Evolutionary conservation across 208 protist species (phyloP).

Genomic region (Vickermania ingenoplastis): DNA sequence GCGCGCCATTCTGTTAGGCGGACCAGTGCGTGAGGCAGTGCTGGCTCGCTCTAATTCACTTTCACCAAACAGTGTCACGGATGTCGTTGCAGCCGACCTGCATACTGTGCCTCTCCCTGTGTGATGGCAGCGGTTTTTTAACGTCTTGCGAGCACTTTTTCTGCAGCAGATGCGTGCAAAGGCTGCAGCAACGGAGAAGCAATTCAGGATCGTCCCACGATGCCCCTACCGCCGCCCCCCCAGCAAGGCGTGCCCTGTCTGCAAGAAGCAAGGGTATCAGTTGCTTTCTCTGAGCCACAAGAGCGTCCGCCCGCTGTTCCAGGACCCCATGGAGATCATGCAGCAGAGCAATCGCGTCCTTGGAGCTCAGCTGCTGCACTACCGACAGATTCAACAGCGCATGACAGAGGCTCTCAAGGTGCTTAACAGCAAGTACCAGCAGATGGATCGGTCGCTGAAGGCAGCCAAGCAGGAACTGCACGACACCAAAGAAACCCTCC

Average conservation of each 20-base stretch:
- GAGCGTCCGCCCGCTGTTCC: slow-evolving; percentile 55
- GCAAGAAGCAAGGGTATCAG: not conserved
- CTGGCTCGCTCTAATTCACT: too few species aligned
- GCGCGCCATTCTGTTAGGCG: too few species aligned
- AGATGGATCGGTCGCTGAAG: slow-evolving; percentile 13
- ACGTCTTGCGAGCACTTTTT: slow-evolving; percentile 85
- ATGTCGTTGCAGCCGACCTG: slow-evolving; percentile 77
- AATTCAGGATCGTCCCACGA: too few species aligned
- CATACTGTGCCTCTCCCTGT: slow-evolving; percentile 69
- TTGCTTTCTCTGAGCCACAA: slow-evolving; percentile 1
- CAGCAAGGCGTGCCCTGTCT: not conserved
- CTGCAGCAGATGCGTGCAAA: slow-evolving; percentile 54
- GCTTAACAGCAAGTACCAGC: slow-evolving; percentile 43
- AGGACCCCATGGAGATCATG: slow-evolving; percentile 34
- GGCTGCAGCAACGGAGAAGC: slow-evolving; percentile 29
- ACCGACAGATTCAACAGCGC: slow-evolving; percentile 41
- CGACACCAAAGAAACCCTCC: slow-evolving; percentile 9
- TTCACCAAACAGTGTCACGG: too few species aligned
- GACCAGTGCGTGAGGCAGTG: too few species aligned
- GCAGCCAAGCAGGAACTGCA: slow-evolving; percentile 16
- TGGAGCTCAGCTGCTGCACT: slow-evolving; percentile 51
- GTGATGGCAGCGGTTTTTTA: slow-evolving; percentile 45
- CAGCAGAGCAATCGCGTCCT: slow-evolving; percentile 21
- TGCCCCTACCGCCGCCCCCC: slow-evolving; percentile 10
- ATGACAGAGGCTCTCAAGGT: slow-evolving; percentile 54